phyloP scores from a whole-genome alignment of 768 basidiomycete genomes.

The Collybiopsis luxurians region DNA sequence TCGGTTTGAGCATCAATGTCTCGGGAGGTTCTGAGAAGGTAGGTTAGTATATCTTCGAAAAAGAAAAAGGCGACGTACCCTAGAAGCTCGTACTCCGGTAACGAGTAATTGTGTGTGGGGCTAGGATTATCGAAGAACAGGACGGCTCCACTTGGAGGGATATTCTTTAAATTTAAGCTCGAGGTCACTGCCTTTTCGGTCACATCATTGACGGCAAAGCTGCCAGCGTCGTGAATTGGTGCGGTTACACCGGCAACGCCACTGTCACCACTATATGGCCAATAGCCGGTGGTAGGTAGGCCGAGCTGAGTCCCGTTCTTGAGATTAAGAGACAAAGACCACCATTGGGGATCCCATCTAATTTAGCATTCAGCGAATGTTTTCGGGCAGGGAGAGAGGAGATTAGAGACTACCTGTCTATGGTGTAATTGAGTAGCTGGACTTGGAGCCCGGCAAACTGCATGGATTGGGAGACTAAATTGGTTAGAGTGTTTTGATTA shows the following conservation, averaged over 20 bases:
- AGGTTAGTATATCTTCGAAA: background rate
- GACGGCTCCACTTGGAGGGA: constrained; percentile 18
- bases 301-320: constrained; percentile 25
- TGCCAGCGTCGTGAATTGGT: constrained; percentile 21
- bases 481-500: constrained; percentile 26
- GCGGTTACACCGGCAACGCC: constrained; percentile 23
- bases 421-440: constrained; percentile 21
- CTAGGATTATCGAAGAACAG: constrained; percentile 30
- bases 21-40: constrained; percentile 18
- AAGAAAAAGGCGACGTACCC: constrained; percentile 17
- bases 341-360: constrained; percentile 32
- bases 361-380: too few species aligned
- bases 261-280: constrained; percentile 29
- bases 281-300: constrained; percentile 29
- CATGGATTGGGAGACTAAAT: constrained; percentile 23
- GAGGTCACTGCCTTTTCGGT: constrained; percentile 15
- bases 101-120: constrained; percentile 26
- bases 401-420: constrained; percentile 17
- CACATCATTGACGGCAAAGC: background rate
- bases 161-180: constrained; percentile 17
- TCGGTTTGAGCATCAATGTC: constrained; percentile 13
- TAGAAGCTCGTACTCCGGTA: constrained; percentile 24
- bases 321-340: constrained; percentile 27
- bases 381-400: too few species aligned
- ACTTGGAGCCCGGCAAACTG: constrained; percentile 21